phyloP scores from a whole-genome alignment of 768 basidiomycete genomes.

The Lactarius akahatsu region DNA sequence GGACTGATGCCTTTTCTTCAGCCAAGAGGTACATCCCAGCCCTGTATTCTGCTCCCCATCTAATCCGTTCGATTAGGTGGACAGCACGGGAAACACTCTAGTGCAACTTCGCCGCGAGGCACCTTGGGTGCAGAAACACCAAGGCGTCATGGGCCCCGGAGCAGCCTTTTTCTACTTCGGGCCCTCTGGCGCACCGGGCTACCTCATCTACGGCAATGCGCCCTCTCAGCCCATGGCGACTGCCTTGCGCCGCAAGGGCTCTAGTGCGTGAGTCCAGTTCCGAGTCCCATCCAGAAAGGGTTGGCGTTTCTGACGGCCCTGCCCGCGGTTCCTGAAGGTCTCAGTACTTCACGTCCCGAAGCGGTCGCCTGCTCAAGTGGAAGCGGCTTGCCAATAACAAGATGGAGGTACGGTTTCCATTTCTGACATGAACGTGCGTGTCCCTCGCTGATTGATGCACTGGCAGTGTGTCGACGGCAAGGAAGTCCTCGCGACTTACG shows the following conservation, averaged over 20 bases:
- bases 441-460: conserved; percentile 11
- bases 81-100: conserved; percentile 57
- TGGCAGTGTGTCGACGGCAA: conserved; percentile 59
- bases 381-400: conserved; percentile 51
- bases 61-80: conserved; percentile 43
- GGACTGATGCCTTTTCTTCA: conserved; percentile 18
- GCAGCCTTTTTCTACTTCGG: conserved; percentile 77
- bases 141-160: conserved; percentile 76
- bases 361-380: conserved; percentile 76
- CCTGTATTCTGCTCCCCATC: not conserved
- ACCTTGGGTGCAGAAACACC: conserved; percentile 65
- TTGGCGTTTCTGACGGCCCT: conserved; percentile 7
- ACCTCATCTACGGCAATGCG: conserved; percentile 68
- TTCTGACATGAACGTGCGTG: not conserved
- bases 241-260: conserved; percentile 55
- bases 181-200: conserved; percentile 57
- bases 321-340: conserved; percentile 46
- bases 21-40: conserved; percentile 22
- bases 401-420: conserved; percentile 60
- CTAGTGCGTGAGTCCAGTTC: conserved; percentile 55
- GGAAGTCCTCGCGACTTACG: conserved; percentile 62
- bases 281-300: not conserved
- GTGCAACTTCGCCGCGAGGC: conserved; percentile 64
- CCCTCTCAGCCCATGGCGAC: conserved; percentile 55
- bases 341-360: conserved; percentile 70